A percentile compares a stretch with the other conserved stretches of the same genome.
These are phyloP conservation scores for Medicago lupulina DNA, from an alignment of 306 rosid genomes.

Conservation along the genomic window DNA sequence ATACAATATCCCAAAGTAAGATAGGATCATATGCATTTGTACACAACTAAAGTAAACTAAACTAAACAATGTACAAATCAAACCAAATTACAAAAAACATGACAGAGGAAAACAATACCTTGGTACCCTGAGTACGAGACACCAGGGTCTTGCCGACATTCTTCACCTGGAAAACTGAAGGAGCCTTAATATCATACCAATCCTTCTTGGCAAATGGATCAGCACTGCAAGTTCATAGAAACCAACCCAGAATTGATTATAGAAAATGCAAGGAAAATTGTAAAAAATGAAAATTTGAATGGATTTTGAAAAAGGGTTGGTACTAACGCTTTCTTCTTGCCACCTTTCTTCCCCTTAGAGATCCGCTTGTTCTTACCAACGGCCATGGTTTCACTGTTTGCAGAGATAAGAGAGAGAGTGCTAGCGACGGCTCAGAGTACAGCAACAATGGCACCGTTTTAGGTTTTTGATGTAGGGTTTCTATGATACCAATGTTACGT, in stretches of 20 bases:
- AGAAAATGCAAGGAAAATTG: not conserved
- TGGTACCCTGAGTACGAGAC: slow-evolving; percentile 94
- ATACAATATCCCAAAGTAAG: too few relatives aligned
- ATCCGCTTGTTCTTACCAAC: slow-evolving; percentile 95
- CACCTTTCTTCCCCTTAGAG: slow-evolving; percentile 97
- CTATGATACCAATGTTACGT: not conserved
- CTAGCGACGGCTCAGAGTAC: slow-evolving; percentile 14
- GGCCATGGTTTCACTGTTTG: slow-evolving; percentile 60
- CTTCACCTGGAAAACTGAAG: slow-evolving; percentile 65
- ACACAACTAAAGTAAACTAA: too few relatives aligned
- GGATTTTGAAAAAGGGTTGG: not conserved
- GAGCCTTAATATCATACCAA: slow-evolving; percentile 94
- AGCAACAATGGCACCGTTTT: slow-evolving; percentile 20
- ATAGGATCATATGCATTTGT: too few relatives aligned
- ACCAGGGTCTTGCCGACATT: slow-evolving; percentile 93
- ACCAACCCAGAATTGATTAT: not conserved
- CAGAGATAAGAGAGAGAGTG: not conserved
- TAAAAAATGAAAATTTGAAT: too few relatives aligned
- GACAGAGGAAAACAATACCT: slow-evolving; percentile 46
- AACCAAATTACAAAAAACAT: not conserved
- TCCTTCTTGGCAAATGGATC: slow-evolving; percentile 99
- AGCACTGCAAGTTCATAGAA: slow-evolving; percentile 48
- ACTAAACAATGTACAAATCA: too few relatives aligned
- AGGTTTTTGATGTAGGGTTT: slow-evolving; percentile 19
- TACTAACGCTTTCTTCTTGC: slow-evolving; percentile 95